Evolutionary conservation across 176 grass and related monocot genomes (phyloP).

Genomic region (Oryza brachyantha): DNA sequence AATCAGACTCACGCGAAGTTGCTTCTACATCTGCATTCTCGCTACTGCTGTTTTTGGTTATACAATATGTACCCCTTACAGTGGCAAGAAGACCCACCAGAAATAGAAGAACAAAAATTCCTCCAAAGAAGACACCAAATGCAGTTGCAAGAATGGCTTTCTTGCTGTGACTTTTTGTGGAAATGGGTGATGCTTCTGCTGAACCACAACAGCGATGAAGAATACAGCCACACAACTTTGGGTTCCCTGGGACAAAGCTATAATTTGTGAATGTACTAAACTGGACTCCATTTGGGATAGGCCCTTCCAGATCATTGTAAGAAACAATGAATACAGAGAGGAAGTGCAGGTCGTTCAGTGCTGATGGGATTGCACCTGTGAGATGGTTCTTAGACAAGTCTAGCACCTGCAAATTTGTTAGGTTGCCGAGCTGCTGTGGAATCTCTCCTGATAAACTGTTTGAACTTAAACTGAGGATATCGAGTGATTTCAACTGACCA

Average conservation of each 20-base stretch:
- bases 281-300: slow-evolving; percentile 35
- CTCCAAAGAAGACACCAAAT: slow-evolving; percentile 27
- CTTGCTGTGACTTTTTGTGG: neutral
- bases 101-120: slow-evolving; percentile 7
- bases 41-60: neutral
- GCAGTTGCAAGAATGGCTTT: slow-evolving; percentile 1
- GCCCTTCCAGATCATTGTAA: slow-evolving; percentile 37
- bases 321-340: slow-evolving; percentile 37
- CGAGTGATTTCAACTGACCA: slow-evolving; percentile 26
- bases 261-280: slow-evolving; percentile 25
- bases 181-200: neutral
- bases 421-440: neutral
- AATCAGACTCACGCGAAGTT: neutral
- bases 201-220: neutral
- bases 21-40: slow-evolving; percentile 11
- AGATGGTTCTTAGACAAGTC: slow-evolving; percentile 43
- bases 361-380: slow-evolving; percentile 32
- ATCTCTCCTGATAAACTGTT: slow-evolving; percentile 32
- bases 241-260: slow-evolving; percentile 36
- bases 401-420: slow-evolving; percentile 31
- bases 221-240: slow-evolving; percentile 29
- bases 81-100: neutral
- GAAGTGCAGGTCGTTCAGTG: slow-evolving; percentile 13
- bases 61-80: neutral
- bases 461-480: slow-evolving; percentile 17